phyloP scores from a whole-genome alignment of 257 asterid species.

The Solanum habrochaites region DNA sequence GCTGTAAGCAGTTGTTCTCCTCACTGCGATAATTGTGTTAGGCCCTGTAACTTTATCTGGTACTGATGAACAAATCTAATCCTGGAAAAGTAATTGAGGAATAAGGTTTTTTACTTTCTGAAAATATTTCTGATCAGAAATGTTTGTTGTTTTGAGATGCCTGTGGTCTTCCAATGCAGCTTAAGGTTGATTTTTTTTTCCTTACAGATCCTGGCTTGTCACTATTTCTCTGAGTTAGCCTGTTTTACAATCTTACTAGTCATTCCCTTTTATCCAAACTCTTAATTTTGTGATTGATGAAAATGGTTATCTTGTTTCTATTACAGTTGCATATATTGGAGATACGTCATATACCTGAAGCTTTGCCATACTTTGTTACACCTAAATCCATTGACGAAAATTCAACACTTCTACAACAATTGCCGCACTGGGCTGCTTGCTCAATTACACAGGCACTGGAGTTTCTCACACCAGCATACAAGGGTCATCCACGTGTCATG shows the following conservation, averaged over 20 bases:
- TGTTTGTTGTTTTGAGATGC: neutral
- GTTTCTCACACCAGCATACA: constrained; percentile 90
- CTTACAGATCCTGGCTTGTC: neutral
- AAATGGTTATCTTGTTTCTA: constrained; percentile 1
- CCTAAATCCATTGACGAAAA: constrained; percentile 93
- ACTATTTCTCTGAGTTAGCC: neutral
- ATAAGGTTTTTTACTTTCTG: neutral
- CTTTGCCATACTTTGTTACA: constrained; percentile 91
- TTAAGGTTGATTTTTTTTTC: neutral
- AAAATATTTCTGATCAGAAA: neutral
- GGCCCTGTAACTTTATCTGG: neutral
- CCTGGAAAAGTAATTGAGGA: neutral
- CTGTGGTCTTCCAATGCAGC: neutral
- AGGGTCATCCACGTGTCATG: constrained; percentile 99
- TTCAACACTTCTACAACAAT: constrained; percentile 83
- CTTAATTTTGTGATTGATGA: neutral
- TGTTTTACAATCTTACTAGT: neutral
- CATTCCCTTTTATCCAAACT: neutral
- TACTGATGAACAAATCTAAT: neutral
- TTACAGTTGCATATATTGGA: constrained; percentile 67
- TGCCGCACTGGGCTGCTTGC: constrained; percentile 99
- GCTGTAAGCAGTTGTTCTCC: neutral
- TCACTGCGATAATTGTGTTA: neutral
- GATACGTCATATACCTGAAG: constrained; percentile 82
- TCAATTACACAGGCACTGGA: constrained; percentile 95